Evolutionary conservation across 2,329 filamentous ascomycete species (phyloP).

Genomic region (Alternaria arbusti): DNA sequence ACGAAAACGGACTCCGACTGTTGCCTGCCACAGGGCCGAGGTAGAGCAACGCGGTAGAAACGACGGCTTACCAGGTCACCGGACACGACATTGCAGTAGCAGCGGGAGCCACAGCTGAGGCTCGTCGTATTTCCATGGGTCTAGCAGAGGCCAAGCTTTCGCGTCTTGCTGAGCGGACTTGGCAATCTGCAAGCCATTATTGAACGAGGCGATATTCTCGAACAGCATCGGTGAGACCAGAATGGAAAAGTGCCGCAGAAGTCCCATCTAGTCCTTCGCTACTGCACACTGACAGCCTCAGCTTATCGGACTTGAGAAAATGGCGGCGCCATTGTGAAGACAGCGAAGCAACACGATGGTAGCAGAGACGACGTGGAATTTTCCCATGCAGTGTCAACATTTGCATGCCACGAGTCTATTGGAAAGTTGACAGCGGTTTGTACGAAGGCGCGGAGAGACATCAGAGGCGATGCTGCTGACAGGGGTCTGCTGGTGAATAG

Average conservation of each 20-base stretch:
- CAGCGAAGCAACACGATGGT: background rate
- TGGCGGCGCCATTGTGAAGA: background rate
- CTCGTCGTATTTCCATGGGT: constrained; percentile 5
- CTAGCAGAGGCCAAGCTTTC: constrained; percentile 4
- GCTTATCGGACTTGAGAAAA: background rate
- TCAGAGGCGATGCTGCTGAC: background rate
- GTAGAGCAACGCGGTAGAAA: background rate
- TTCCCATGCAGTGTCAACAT: background rate
- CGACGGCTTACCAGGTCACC: constrained; percentile 1
- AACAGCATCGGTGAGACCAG: background rate
- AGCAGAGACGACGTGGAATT: background rate
- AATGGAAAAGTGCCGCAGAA: background rate
- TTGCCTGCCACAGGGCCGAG: background rate
- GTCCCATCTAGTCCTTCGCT: background rate
- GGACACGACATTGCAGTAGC: background rate
- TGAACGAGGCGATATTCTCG: background rate
- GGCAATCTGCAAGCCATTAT: constrained; percentile 15
- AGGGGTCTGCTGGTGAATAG: background rate
- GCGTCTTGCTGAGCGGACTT: background rate
- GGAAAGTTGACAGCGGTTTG: background rate
- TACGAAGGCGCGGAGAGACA: background rate
- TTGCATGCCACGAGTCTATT: background rate
- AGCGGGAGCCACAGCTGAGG: background rate
- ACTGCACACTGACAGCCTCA: background rate
- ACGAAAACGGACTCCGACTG: background rate